Evolutionary conservation across 2,329 filamentous ascomycete genomes (phyloP).

Genomic region (Ophiostoma himal-ulmi): DNA sequence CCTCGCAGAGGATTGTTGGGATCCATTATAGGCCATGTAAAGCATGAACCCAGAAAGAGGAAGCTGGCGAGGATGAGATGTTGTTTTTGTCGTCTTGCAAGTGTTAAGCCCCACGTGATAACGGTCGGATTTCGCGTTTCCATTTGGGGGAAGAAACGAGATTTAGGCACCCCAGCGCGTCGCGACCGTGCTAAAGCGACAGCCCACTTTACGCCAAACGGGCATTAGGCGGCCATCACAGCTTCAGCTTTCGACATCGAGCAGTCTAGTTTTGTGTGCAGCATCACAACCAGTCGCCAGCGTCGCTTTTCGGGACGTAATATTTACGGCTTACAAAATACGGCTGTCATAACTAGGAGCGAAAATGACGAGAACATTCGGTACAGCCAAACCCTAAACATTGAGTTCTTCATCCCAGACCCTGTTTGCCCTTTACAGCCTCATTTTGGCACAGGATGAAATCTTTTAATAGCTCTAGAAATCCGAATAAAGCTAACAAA

Average conservation of each 20-base stretch:
- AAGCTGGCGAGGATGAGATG: neutral
- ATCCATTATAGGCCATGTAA: slow-evolving; percentile 20
- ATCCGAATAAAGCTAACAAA: neutral
- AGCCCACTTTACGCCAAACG: slow-evolving; percentile 15
- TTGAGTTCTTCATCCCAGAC: neutral
- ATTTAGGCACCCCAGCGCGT: slow-evolving; percentile 23
- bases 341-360: neutral
- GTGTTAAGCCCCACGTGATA: slow-evolving; percentile 24
- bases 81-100: neutral
- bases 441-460: neutral
- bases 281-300: neutral
- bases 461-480: neutral
- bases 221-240: neutral
- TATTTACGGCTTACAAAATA: neutral
- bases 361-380: neutral
- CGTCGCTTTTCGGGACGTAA: neutral
- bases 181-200: slow-evolving; percentile 14
- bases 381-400: neutral
- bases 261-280: neutral
- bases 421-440: neutral
- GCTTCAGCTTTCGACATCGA: neutral
- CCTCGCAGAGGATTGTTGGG: slow-evolving; percentile 23
- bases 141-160: slow-evolving; percentile 16
- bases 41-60: neutral
- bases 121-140: slow-evolving; percentile 26